phyloP scores from a whole-genome alignment of 2,329 filamentous ascomycete genomes.

The Fonsecaea pedrosoi region DNA sequence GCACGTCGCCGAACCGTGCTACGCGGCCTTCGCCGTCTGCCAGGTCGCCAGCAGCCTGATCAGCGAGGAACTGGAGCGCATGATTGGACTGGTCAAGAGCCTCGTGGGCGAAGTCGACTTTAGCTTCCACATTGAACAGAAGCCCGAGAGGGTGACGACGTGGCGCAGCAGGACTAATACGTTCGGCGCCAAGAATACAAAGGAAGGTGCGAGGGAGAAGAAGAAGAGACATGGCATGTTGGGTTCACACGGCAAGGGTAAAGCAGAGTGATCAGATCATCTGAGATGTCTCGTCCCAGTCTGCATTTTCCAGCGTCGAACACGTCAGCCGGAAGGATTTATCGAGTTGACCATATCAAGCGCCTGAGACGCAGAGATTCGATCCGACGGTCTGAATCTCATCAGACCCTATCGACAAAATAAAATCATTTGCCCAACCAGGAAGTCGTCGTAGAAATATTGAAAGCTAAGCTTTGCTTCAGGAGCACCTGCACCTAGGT shows the following conservation, averaged over 20 bases:
- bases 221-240: not conserved
- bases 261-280: not conserved
- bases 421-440: too few species aligned
- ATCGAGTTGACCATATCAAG: too few species aligned
- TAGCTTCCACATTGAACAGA: slow-evolving; percentile 2
- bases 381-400: too few species aligned
- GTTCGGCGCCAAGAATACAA: not conserved
- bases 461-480: too few species aligned
- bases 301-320: too few species aligned
- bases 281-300: too few species aligned
- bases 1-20: not conserved
- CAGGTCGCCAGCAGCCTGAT: slow-evolving; percentile 1
- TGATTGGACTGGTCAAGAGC: not conserved
- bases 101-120: slow-evolving; percentile 6
- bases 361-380: too few species aligned
- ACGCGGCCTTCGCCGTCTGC: not conserved
- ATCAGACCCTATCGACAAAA: too few species aligned
- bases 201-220: not conserved
- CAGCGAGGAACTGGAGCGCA: slow-evolving; percentile 2
- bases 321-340: too few species aligned
- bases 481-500: too few species aligned
- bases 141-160: slow-evolving; percentile 1
- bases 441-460: too few species aligned
- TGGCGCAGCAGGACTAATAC: not conserved
- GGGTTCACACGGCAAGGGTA: not conserved